A percentile compares a stretch with the other conserved stretches of the same genome.
Conservation (phyloP, 2,329 filamentous ascomycete species). For the Fusarium heterosporum region DNA sequence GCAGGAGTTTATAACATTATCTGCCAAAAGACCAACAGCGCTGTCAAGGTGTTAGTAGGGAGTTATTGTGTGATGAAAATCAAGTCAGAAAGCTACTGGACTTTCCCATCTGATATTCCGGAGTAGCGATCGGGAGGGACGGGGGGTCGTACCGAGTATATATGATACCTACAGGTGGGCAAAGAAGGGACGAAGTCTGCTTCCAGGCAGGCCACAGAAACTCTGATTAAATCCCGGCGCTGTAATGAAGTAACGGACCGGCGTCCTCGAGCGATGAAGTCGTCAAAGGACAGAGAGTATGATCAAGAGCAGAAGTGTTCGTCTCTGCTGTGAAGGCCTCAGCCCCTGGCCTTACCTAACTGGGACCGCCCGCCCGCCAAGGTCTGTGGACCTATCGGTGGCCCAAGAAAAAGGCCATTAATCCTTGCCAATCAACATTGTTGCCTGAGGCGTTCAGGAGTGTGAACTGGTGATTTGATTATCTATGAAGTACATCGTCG, state of each 20-base stretch:
- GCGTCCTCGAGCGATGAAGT: conserved; percentile 46
- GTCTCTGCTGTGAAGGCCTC: conserved; percentile 35
- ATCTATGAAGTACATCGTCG: background rate
- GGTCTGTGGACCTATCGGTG: conserved; percentile 25
- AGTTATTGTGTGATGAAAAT: conserved; percentile 11
- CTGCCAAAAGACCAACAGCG: conserved; percentile 42
- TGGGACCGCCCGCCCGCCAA: conserved; percentile 18
- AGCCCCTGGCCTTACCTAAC: conserved; percentile 49
- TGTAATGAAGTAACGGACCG: conserved; percentile 46
- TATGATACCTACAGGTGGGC: conserved; percentile 42
- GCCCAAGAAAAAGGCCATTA: conserved; percentile 12
- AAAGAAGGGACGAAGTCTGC: conserved; percentile 53
- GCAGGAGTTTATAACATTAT: conserved; percentile 53
- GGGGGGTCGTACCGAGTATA: conserved; percentile 45
- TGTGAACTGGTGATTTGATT: conserved; percentile 1
- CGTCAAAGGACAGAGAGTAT: conserved; percentile 37
- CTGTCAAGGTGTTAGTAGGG: conserved; percentile 41
- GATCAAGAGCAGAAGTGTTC: conserved; percentile 42
- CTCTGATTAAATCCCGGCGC: conserved; percentile 47
- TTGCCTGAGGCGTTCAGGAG: conserved; percentile 41
- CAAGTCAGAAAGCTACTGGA: conserved; percentile 1
- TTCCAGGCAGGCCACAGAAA: conserved; percentile 54
- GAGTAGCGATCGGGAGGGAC: conserved; percentile 20
- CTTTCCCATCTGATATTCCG: conserved; percentile 27
- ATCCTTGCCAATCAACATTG: conserved; percentile 28